These are phyloP conservation scores for Murraya koenigii DNA, from an alignment of 345 rosid species.

Conservation along the genomic window DNA sequence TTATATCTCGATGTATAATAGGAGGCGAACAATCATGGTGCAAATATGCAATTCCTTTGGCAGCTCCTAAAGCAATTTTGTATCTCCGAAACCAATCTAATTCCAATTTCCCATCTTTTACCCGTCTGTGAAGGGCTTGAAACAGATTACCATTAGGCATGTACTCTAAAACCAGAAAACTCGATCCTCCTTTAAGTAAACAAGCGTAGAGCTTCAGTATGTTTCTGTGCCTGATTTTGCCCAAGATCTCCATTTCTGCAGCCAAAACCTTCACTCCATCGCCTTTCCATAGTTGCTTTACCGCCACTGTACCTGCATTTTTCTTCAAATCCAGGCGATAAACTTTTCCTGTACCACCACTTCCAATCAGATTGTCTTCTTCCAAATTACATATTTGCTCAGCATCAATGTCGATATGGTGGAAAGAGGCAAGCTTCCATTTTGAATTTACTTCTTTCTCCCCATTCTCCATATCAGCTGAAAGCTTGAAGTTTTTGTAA, in stretches of 20 bases:
- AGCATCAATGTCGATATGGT: slow-evolving; percentile 67
- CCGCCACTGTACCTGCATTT: slow-evolving; percentile 61
- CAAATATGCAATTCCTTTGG: slow-evolving; percentile 82
- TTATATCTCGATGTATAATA: slow-evolving; percentile 82
- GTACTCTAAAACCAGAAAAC: slow-evolving; percentile 77
- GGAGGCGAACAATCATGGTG: slow-evolving; percentile 86
- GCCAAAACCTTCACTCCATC: slow-evolving; percentile 49
- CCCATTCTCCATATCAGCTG: slow-evolving; percentile 22
- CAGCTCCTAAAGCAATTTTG: slow-evolving; percentile 71
- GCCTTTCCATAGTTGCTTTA: slow-evolving; percentile 64
- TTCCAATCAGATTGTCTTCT: slow-evolving; percentile 67
- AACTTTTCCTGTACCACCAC: slow-evolving; percentile 85
- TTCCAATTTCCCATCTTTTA: slow-evolving; percentile 52
- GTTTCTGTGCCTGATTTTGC: slow-evolving; percentile 75
- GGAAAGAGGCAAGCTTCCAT: slow-evolving; percentile 65
- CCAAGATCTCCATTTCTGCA: slow-evolving; percentile 80
- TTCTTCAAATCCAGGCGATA: slow-evolving; percentile 76
- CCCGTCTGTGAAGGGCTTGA: slow-evolving; percentile 50
- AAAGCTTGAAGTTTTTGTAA: slow-evolving; percentile 47
- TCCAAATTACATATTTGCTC: slow-evolving; percentile 65
- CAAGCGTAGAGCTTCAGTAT: slow-evolving; percentile 78
- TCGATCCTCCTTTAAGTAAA: slow-evolving; percentile 53
- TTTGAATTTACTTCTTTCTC: slow-evolving; percentile 33
- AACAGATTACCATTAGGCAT: slow-evolving; percentile 80
- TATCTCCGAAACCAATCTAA: slow-evolving; percentile 71